A percentile compares a stretch with the other conserved stretches of the same genome.
Conservation (phyloP, 108 stramenopile genomes). For the Nitzschia palea region DNA sequence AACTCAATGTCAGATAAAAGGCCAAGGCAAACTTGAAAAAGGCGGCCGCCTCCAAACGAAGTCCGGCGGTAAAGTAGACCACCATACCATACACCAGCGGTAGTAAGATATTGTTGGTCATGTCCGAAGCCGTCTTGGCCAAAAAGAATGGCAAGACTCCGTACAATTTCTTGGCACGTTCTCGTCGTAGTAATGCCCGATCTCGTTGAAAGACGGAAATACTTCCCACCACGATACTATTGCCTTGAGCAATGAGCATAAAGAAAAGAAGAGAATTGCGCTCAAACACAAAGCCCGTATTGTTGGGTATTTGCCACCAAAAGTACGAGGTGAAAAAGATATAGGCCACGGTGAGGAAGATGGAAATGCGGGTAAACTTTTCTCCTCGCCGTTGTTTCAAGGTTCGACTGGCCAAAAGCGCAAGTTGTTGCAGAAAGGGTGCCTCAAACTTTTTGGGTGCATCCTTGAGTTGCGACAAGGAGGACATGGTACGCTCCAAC, state of each 20-base stretch:
- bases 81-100: constrained; percentile 58
- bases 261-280: constrained; percentile 76
- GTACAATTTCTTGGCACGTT: constrained; percentile 84
- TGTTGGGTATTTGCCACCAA: constrained; percentile 68
- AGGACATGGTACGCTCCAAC: constrained; percentile 27
- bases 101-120: constrained; percentile 64
- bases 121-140: constrained; percentile 69
- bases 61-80: constrained; percentile 63
- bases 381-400: constrained; percentile 73
- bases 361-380: constrained; percentile 49
- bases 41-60: constrained; percentile 36
- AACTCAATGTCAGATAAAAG: constrained; percentile 61
- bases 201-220: constrained; percentile 65
- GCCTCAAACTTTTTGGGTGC: constrained; percentile 52
- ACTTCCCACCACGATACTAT: constrained; percentile 53
- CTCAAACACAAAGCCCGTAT: constrained; percentile 55
- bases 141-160: constrained; percentile 76
- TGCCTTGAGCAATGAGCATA: constrained; percentile 68
- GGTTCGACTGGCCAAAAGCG: constrained; percentile 50
- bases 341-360: constrained; percentile 50
- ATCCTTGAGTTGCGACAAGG: constrained; percentile 45
- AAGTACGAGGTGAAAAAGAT: constrained; percentile 56
- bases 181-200: constrained; percentile 60
- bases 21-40: constrained; percentile 63
- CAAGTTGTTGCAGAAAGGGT: constrained; percentile 49